phyloP scores from a whole-genome alignment of 2,329 filamentous ascomycete species.

The Byssoonygena ceratinophila region DNA sequence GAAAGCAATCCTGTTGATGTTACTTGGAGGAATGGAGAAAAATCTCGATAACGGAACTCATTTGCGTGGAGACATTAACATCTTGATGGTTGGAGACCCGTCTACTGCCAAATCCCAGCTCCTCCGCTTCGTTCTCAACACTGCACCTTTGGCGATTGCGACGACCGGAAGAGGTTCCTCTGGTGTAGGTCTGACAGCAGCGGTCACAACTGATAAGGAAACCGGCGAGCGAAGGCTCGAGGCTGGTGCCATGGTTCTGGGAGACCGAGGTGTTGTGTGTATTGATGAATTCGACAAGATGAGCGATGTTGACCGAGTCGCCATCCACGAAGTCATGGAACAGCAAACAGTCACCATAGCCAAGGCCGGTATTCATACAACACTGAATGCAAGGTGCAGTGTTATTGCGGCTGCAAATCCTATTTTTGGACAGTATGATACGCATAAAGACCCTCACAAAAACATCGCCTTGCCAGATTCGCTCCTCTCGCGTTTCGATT shows the following conservation, averaged over 20 bases:
- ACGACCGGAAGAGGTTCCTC: conserved; percentile 95
- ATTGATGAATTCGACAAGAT: conserved; percentile 99
- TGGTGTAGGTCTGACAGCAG: conserved; percentile 92
- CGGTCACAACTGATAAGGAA: conserved; percentile 93
- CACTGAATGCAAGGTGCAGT: conserved; percentile 89
- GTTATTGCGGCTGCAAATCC: conserved; percentile 95
- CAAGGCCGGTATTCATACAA: conserved; percentile 96
- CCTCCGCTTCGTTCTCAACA: conserved; percentile 92
- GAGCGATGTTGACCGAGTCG: conserved; percentile 94
- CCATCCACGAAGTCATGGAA: conserved; percentile 99
- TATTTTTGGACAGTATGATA: conserved; percentile 96
- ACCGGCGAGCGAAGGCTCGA: conserved; percentile 90
- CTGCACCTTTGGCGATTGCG: conserved; percentile 87
- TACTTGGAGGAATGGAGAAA: conserved; percentile 94
- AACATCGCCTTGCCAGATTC: conserved; percentile 97
- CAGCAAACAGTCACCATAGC: conserved; percentile 98
- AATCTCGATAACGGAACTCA: conserved; percentile 97
- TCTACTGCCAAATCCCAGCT: conserved; percentile 98
- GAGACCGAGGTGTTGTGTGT: conserved; percentile 91
- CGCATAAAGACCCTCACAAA: conserved; percentile 96
- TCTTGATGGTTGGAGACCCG: conserved; percentile 96
- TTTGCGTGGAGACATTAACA: conserved; percentile 96
- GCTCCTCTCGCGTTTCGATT: conserved; percentile 92
- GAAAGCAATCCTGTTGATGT: conserved; percentile 90
- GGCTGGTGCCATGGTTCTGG: conserved; percentile 97